Evolutionary conservation across 2,329 filamentous ascomycete species (phyloP).

Genomic region (Diaporthe vexans): DNA sequence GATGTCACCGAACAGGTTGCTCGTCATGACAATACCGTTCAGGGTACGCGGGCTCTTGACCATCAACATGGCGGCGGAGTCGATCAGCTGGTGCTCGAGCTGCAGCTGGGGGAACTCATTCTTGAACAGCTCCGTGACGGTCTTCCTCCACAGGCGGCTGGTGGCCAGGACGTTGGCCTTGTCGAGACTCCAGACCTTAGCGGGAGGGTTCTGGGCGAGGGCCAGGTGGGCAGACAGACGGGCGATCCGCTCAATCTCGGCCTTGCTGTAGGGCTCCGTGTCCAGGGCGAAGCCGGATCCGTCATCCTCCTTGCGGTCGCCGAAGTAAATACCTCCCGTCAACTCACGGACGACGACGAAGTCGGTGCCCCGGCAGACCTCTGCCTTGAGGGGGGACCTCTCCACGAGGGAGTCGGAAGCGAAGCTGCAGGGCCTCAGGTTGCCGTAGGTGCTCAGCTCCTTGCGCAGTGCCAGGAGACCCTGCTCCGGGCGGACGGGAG

Average conservation of each 20-base stretch:
- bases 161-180: slow-evolving; percentile 98
- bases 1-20: slow-evolving; percentile 96
- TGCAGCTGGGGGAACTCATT: slow-evolving; percentile 91
- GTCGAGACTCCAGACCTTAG: slow-evolving; percentile 88
- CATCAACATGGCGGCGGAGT: slow-evolving; percentile 98
- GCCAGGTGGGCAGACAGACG: slow-evolving; percentile 87
- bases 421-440: slow-evolving; percentile 97
- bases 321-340: slow-evolving; percentile 96
- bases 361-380: slow-evolving; percentile 88
- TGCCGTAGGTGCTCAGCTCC: slow-evolving; percentile 93
- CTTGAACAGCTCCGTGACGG: slow-evolving; percentile 85
- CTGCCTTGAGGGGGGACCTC: slow-evolving; percentile 87
- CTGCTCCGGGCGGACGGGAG: slow-evolving; percentile 87
- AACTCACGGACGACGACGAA: slow-evolving; percentile 94
- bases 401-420: slow-evolving; percentile 88
- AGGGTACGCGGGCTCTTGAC: slow-evolving; percentile 91
- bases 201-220: slow-evolving; percentile 79
- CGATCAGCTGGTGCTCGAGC: slow-evolving; percentile 91
- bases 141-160: slow-evolving; percentile 89
- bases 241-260: slow-evolving; percentile 90
- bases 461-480: slow-evolving; percentile 92
- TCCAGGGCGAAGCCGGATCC: slow-evolving; percentile 83
- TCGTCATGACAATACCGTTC: slow-evolving; percentile 92
- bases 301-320: slow-evolving; percentile 77
- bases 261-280: slow-evolving; percentile 86